phyloP scores from a whole-genome alignment of 371 early-diverging fungal genomes.

The Rhizopus delemar region DNA sequence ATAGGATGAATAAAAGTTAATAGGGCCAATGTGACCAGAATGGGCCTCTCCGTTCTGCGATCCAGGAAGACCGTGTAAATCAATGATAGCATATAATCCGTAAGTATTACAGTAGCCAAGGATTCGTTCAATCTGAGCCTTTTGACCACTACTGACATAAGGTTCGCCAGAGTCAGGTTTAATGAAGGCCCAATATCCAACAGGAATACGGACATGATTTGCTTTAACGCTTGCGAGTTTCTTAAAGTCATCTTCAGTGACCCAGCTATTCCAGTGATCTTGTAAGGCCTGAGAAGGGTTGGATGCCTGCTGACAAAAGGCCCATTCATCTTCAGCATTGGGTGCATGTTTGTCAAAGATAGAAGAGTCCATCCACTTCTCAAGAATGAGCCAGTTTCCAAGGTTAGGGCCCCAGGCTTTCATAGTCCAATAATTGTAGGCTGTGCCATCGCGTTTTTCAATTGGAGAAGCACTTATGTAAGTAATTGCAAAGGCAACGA shows the following conservation, averaged over 20 bases:
- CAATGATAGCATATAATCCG: constrained; percentile 60
- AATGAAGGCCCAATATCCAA: constrained; percentile 52
- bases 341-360: constrained; percentile 33
- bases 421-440: constrained; percentile 29
- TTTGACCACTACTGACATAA: constrained; percentile 49
- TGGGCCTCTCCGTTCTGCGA: constrained; percentile 61
- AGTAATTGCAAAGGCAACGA: not conserved
- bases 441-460: constrained; percentile 25
- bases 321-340: constrained; percentile 51
- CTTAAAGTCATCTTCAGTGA: constrained; percentile 49
- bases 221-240: constrained; percentile 36
- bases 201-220: constrained; percentile 55
- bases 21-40: constrained; percentile 35
- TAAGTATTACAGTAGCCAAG: constrained; percentile 53
- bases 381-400: constrained; percentile 67
- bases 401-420: constrained; percentile 65
- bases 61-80: constrained; percentile 66
- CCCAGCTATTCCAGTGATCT: constrained; percentile 49
- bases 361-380: constrained; percentile 51
- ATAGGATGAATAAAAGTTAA: constrained; percentile 25
- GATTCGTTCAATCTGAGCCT: constrained; percentile 47
- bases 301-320: constrained; percentile 39
- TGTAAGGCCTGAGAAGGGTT: constrained; percentile 29
- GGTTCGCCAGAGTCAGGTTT: constrained; percentile 42
- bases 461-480: constrained; percentile 10